Base-by-base conservation (phyloP, 1,139 yeast genomes). In the Candida mesenterica region DNA sequence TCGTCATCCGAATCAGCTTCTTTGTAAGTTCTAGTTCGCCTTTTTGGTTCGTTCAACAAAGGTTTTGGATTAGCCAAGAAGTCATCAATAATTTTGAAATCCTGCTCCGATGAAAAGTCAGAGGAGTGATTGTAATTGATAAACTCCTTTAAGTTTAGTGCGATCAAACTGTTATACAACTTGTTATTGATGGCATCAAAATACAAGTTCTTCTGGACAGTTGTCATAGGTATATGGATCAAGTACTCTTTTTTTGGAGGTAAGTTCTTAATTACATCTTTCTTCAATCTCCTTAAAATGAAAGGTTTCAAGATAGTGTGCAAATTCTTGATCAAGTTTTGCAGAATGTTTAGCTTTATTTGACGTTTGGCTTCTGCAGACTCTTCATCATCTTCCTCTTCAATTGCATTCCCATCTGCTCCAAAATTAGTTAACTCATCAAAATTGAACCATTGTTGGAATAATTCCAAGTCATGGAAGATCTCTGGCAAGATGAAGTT, bases 361-460 rank as follows among this genome's bases (percentile, higher is more conserved):
- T 82, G 45, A 34, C 36, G 58, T 43, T 48, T 72, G 1, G 63
- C 60, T 7, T 37, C 43, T 24, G 61, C 68, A 22, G 17, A 13
- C 10, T 49, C 44, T 16, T 49, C 53, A 5, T 29, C 33, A 12
- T 38, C 40, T 31, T 64, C 66, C 18, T 47, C 39, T 19, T 50
- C 55, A 1, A 58, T 58, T 8, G 59, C 58, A 9, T 62, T 73
- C 34, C 62, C 66, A 42, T 19, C 26, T 7, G 6, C n/a, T 7
- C 60, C 60, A 32, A 68, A 60, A 23, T 60, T 61, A 3, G 75
- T 71, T 36, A 75, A 46, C 52, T 78, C 76, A 46, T 77, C 75
- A 49, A 85, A 85, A 56, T 90, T 94, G 59, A 92, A 92, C 96
- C 97, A 92, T 52, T 82, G 85, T 55, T 89, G 95, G 54, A 92